These are phyloP conservation scores for Waltergamsia citrina DNA, from an alignment of 2,329 filamentous ascomycete species.

Conservation along the genomic window DNA sequence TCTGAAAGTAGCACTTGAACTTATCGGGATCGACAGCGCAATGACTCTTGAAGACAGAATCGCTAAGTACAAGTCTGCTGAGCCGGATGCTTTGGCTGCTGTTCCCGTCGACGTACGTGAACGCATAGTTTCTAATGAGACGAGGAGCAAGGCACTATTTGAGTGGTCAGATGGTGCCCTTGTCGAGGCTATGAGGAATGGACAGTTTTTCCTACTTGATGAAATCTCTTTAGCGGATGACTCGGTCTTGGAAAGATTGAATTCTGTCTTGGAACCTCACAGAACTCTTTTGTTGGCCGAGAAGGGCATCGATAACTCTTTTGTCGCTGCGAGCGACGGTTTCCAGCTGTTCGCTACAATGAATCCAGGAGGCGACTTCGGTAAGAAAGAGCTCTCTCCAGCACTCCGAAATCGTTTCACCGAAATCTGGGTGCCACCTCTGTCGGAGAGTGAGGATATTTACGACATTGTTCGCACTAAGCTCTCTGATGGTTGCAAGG, in stretches of 20 bases:
- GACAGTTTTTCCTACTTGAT: conserved; percentile 86
- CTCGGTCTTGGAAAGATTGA: conserved; percentile 89
- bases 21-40: conserved; percentile 27
- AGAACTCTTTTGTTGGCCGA: conserved; percentile 84
- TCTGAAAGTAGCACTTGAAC: conserved; percentile 36
- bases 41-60: conserved; percentile 46
- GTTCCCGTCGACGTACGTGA: conserved; percentile 38
- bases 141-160: conserved; percentile 75
- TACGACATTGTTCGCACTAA: conserved; percentile 78
- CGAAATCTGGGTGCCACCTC: conserved; percentile 92
- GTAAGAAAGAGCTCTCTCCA: conserved; percentile 93
- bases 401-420: conserved; percentile 94
- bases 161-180: conserved; percentile 95
- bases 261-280: conserved; percentile 88
- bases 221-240: conserved; percentile 98
- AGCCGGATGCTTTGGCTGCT: conserved; percentile 34
- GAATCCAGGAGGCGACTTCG: conserved; percentile 98
- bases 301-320: conserved; percentile 78
- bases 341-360: conserved; percentile 98
- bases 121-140: conserved; percentile 36
- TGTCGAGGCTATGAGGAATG: conserved; percentile 85
- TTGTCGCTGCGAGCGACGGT: conserved; percentile 62
- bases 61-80: conserved; percentile 39
- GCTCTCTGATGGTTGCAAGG: conserved; percentile 44
- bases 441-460: conserved; percentile 79